Evolutionary conservation across 805 yeast genomes (phyloP).

Genomic region (Cyberlindnera mrakii): DNA sequence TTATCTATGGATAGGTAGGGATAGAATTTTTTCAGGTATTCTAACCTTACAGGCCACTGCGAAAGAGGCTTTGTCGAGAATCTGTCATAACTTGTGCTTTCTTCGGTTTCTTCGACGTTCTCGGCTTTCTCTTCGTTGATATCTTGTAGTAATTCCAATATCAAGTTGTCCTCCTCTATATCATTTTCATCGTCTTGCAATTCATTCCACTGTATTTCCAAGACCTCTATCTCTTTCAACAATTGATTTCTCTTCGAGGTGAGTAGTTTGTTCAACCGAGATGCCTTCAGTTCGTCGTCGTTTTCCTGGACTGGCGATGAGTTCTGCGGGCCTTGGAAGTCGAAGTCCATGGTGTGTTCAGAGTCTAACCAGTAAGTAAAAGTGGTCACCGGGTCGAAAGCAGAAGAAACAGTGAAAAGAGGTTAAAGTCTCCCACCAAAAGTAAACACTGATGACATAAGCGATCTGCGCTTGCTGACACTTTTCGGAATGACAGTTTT

Average conservation of each 20-base stretch:
- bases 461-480: too few relatives aligned
- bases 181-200: constrained; percentile 8
- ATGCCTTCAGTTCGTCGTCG: constrained; percentile 6
- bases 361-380: too few relatives aligned
- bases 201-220: constrained; percentile 19
- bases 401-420: too few relatives aligned
- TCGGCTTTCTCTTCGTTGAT: constrained; percentile 1
- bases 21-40: constrained; percentile 19
- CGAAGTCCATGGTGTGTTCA: neutral
- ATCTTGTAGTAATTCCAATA: constrained; percentile 7
- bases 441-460: too few relatives aligned
- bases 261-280: constrained; percentile 8
- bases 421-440: too few relatives aligned
- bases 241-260: constrained; percentile 9
- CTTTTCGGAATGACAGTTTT: too few relatives aligned
- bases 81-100: neutral
- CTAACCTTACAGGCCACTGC: constrained; percentile 19
- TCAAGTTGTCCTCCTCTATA: constrained; percentile 7
- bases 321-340: neutral
- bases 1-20: constrained; percentile 13
- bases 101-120: constrained; percentile 4
- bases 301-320: constrained; percentile 19
- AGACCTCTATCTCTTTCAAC: constrained; percentile 12
- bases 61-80: constrained; percentile 17
- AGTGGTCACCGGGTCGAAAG: too few relatives aligned